Conservation (phyloP, 495 filamentous ascomycete genomes). For the Penicillium angulare region DNA sequence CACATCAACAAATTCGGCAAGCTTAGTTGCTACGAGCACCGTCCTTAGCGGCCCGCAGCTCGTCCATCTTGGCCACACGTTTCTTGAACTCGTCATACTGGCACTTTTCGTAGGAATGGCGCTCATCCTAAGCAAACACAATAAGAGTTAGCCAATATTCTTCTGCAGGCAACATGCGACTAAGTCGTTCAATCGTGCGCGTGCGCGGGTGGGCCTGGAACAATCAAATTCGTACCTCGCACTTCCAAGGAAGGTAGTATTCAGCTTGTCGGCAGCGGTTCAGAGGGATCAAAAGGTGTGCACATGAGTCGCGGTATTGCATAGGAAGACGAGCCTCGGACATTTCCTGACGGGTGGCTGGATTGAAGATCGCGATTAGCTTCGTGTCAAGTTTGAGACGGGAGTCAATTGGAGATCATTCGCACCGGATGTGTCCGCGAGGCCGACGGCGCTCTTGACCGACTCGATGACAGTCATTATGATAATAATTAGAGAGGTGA, state of each 20-base stretch:
- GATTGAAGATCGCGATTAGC: slow-evolving; percentile 16
- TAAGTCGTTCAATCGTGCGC: neutral
- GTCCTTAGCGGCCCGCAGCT: slow-evolving; percentile 82
- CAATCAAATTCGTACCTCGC: slow-evolving; percentile 67
- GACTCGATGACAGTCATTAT: slow-evolving; percentile 52
- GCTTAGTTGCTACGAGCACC: slow-evolving; percentile 83
- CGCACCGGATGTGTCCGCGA: slow-evolving; percentile 45
- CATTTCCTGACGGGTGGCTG: slow-evolving; percentile 88
- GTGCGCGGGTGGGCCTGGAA: neutral
- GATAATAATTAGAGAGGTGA: slow-evolving; percentile 13
- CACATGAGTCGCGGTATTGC: slow-evolving; percentile 91
- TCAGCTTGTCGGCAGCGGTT: slow-evolving; percentile 91
- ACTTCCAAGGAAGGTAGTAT: slow-evolving; percentile 97
- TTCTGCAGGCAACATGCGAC: no score
- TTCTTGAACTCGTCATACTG: slow-evolving; percentile 99
- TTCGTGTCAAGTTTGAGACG: slow-evolving; percentile 17
- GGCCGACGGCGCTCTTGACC: slow-evolving; percentile 54
- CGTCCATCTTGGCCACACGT: slow-evolving; percentile 97
- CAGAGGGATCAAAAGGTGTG: slow-evolving; percentile 87
- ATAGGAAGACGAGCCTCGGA: slow-evolving; percentile 83
- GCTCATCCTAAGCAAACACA: slow-evolving; percentile 67
- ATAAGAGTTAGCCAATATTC: slow-evolving; percentile 1
- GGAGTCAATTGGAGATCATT: slow-evolving; percentile 23
- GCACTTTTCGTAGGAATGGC: slow-evolving; percentile 98
- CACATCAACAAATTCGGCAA: slow-evolving; percentile 6